phyloP scores from a whole-genome alignment of 2,329 filamentous ascomycete species.

The Colletotrichum siamense region DNA sequence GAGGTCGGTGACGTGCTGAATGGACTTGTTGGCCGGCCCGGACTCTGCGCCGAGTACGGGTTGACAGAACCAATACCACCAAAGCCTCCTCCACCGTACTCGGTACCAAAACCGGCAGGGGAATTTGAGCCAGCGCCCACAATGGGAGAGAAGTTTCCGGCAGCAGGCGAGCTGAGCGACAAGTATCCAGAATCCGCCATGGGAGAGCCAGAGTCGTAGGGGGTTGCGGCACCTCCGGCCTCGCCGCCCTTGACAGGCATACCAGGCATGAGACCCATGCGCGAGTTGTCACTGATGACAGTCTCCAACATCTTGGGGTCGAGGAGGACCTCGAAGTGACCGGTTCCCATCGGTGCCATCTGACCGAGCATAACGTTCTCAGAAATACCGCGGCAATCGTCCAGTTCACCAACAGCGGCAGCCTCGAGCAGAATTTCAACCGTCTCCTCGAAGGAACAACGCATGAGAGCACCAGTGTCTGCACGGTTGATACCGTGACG shows the following conservation, averaged over 20 bases:
- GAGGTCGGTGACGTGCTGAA: constrained; percentile 75
- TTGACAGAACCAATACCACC: constrained; percentile 61
- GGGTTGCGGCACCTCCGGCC: constrained; percentile 85
- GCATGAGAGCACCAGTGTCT: constrained; percentile 97
- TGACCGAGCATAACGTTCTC: constrained; percentile 99
- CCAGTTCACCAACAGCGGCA: constrained; percentile 90
- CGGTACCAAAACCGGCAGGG: constrained; percentile 68
- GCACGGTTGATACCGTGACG: constrained; percentile 98
- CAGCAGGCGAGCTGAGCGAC: constrained; percentile 64
- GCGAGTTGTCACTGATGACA: constrained; percentile 89
- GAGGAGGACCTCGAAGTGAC: constrained; percentile 91
- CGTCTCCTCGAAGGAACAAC: constrained; percentile 99
- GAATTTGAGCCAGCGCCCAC: constrained; percentile 76
- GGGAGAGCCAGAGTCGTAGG: constrained; percentile 88
- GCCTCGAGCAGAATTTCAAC: constrained; percentile 98
- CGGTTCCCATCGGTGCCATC: constrained; percentile 95
- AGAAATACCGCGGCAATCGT: constrained; percentile 97
- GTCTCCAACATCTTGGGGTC: constrained; percentile 97
- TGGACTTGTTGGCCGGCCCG: constrained; percentile 69
- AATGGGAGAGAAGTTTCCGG: constrained; percentile 78
- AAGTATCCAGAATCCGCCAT: constrained; percentile 75
- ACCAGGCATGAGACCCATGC: constrained; percentile 81
- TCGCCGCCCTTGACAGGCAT: constrained; percentile 78
- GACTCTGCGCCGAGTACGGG: constrained; percentile 71
- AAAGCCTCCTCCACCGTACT: constrained; percentile 56